Base-by-base conservation (phyloP, 768 basidiomycete species). In the Gloeostereum incarnatum region DNA sequence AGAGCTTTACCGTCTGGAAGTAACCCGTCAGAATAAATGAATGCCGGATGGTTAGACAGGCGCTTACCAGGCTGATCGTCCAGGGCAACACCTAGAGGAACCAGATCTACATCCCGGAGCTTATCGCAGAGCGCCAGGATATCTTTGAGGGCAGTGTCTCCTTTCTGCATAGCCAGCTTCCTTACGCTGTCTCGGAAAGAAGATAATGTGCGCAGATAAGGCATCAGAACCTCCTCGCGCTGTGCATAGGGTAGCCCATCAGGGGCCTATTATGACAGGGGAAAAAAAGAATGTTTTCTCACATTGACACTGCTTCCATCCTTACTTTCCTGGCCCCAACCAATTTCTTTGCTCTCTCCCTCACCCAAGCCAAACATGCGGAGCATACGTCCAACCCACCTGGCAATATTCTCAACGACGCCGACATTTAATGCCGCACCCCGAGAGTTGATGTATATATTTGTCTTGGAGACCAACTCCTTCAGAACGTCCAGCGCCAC, bases 51-150 rank as follows among this genome's bases (percentile, higher is more conserved):
- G 11, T 34, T 14, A 35, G 36, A 13, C 3, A 36, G 25, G 21
- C 23, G 56, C 64, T 36, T 45, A 81, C 91, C 91, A 68, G 93
- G 90, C 63, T 91, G 89, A 63, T 99, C 96, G 55, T 98, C 96
- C 23, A 99, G 65, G 6, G 92, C 92, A 5, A 99, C 89, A 6
- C 96, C 96, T 35, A 98, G 67, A n/a, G 91, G 82, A 30, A 93
- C 81, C 30, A 97, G 65, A 52, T 96, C 93, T 23, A 73, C 66
- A 54, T 98, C 94, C 11, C 96, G 78, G 43, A 99, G 71, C 46
- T 76, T 79, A 63, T 99, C 96, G 51, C 81, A 92, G 17, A 96
- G 73, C 16, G 76, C 70, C 33, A 99, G 64, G 45, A 97, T 86
- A 44, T 93, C 86, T 54, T 78, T 78, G 26, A 83, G 57, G 2